Evolutionary conservation across 371 early-diverging fungal genomes (phyloP), one percentile per base, ranked within the genome.

Genomic region (Batrachochytrium dendrobatidis): DNA sequence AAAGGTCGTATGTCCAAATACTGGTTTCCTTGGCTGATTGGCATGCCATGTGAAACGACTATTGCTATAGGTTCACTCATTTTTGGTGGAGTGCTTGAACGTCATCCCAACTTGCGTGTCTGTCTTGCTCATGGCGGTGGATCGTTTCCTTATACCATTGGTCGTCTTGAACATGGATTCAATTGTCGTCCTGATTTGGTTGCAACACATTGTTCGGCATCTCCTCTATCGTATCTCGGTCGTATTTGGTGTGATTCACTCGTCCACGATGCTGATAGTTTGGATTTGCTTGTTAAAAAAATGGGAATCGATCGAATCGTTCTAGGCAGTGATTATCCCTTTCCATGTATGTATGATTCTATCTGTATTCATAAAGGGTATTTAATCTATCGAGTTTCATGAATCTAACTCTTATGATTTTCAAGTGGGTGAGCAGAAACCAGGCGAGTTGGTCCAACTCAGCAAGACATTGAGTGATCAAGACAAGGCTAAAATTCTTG

Each of bases 21-120:
- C 67, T 86, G 87, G 87, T 84, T 82, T 68, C 86, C 87, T 4
- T 86, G 87, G 81, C 66, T 86, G 34, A 71, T 86, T n/a, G 82
- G 84, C 17, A 86, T 86, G 61, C 87, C 87, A 20, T 80, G 82
- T 59, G 87, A 86, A 66, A 86, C 86, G 2, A 86, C 87, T 15
- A 67, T 83, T 22, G 77, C 87, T 12, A 77, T 85, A 52, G 79
- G 83, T 61, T 78, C 84, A 22, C 61, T 86, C 59, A 74, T 86
- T 20, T 74, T 86, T 63, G 83, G 86, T 10, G 87, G 87, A 44
- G 83, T 86, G 2, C 62, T 85, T 1, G 86, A 86, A 61, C 72
- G 84, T 8, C 73, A 78, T 63, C 86, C 86, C 0, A 75, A 74
- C 30, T 74, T 86, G 22, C 74, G 78, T 53, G 67, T 86, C 25